A percentile compares a stretch with the other conserved stretches of the same genome.
These are phyloP conservation scores for Lichtheimia ornata DNA, from an alignment of 371 early-diverging fungal species.

Conservation along the genomic window DNA sequence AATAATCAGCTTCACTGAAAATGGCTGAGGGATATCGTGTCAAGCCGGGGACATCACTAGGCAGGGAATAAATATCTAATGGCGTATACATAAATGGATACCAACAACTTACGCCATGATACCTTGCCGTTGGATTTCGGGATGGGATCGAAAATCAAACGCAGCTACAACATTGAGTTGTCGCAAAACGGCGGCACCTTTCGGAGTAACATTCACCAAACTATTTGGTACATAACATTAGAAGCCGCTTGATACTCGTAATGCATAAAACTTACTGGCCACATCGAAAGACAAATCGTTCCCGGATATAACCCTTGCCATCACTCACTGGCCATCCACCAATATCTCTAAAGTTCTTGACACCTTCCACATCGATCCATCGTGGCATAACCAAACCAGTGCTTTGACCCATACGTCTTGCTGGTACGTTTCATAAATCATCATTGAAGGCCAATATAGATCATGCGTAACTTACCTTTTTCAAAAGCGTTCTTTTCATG, in stretches of 20 bases:
- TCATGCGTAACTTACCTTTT: constrained; percentile 2
- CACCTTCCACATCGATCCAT: constrained; percentile 62
- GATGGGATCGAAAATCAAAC: constrained; percentile 61
- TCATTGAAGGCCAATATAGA: not conserved
- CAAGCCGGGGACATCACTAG: constrained; percentile 35
- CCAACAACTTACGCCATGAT: constrained; percentile 37
- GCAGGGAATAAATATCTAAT: not conserved
- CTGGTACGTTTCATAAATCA: constrained; percentile 16
- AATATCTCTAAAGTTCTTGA: constrained; percentile 62
- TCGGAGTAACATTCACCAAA: constrained; percentile 35
- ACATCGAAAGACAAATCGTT: constrained; percentile 40
- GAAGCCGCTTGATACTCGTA: not conserved
- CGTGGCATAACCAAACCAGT: constrained; percentile 31
- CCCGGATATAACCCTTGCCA: constrained; percentile 50
- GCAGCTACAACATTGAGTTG: constrained; percentile 53
- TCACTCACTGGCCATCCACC: constrained; percentile 55
- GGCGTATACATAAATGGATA: not conserved
- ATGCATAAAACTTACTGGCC: constrained; percentile 29
- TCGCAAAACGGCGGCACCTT: constrained; percentile 44
- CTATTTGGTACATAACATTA: constrained; percentile 10
- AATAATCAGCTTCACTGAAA: constrained; percentile 60
- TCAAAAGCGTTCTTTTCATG: constrained; percentile 46
- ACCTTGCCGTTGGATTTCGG: constrained; percentile 53
- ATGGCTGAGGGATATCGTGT: constrained; percentile 55
- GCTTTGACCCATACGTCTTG: constrained; percentile 30